Base-by-base conservation (phyloP, 345 rosid genomes). In the Abelmoschus esculentus region DNA sequence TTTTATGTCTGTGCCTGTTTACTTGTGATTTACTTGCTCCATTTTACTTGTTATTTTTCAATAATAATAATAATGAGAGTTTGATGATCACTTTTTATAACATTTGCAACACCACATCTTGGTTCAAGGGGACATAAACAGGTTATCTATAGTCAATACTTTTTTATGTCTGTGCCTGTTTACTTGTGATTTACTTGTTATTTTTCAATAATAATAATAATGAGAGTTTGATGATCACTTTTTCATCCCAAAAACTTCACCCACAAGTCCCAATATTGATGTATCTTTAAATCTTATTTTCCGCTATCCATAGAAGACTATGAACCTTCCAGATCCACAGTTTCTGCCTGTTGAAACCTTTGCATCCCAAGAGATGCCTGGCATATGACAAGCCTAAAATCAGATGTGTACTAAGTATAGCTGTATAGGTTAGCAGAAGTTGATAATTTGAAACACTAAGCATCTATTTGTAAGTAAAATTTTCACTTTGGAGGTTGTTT, bases 61-160 rank as follows among this genome's bases (percentile, higher is more conserved):
- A 22, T 22, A 22, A 22, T 22, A 22, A 22, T 22, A 22, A 22
- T 22, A 22, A 22, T 22, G 26, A 22, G 26, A 22, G 26, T 22
- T 22, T 22, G 26, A 22, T 22, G 0, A 15, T 44, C 17, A 42
- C 67, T 63, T 42, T 17, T 22, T 14, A 82, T 90, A 82, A 93
- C 98, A 31, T 77, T 89, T 80, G 97, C 98, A 22, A 85, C 97
- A 44, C 98, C 98, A 46, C 98, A 93, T 84, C 98, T 93, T 83
- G 98, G 98, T 70, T 87, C 92, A 19, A 86, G 84, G 76, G 93
- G 98, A 73, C 85, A 90, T 74, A 89, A 81, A 74, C 97, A 22
- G 26, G 26, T 22, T 22, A 22, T 22, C 26, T 22, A 22, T 22
- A 22, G 26, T 22, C 26, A 22, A 22, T 22, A 22, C 26, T 22